Conservation (phyloP, 192 early-diverging fungal genomes). For the Podila minutissima region DNA sequence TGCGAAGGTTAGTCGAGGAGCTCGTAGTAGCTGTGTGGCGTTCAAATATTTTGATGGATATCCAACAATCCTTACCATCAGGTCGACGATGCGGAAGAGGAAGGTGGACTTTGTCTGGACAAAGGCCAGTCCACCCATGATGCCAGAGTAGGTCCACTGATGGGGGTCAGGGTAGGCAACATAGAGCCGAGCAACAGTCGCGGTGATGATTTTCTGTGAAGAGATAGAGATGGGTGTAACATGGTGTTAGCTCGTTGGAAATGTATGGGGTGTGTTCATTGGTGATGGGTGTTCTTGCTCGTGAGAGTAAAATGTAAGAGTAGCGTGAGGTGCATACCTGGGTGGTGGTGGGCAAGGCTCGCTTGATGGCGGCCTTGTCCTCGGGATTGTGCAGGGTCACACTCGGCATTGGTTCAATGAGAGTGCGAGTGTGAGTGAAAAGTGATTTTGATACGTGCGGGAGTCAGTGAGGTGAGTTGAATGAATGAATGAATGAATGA, state of each 20-base stretch:
- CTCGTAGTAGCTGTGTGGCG: no score
- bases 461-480: neutral
- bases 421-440: neutral
- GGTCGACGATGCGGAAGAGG: constrained; percentile 77
- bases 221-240: neutral
- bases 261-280: neutral
- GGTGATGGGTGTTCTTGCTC: no score
- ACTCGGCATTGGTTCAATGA: constrained; percentile 58
- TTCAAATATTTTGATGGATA: neutral
- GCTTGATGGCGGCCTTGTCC: constrained; percentile 72
- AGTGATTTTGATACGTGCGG: neutral
- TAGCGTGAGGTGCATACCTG: constrained; percentile 54
- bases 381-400: constrained; percentile 69
- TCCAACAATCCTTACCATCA: constrained; percentile 48
- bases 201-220: constrained; percentile 79
- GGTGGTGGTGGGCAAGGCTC: constrained; percentile 62
- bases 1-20: neutral
- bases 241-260: neutral
- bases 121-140: constrained; percentile 76
- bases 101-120: constrained; percentile 71
- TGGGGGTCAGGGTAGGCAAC: constrained; percentile 73
- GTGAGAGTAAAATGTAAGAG: neutral
- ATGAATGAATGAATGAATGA: constrained; percentile 2
- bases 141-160: constrained; percentile 74
- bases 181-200: constrained; percentile 80